Percentiles rank a stretch among this genome's conserved stretches.
phyloP scores from a whole-genome alignment of 164 flowering plant genomes.

The Santalum album region DNA sequence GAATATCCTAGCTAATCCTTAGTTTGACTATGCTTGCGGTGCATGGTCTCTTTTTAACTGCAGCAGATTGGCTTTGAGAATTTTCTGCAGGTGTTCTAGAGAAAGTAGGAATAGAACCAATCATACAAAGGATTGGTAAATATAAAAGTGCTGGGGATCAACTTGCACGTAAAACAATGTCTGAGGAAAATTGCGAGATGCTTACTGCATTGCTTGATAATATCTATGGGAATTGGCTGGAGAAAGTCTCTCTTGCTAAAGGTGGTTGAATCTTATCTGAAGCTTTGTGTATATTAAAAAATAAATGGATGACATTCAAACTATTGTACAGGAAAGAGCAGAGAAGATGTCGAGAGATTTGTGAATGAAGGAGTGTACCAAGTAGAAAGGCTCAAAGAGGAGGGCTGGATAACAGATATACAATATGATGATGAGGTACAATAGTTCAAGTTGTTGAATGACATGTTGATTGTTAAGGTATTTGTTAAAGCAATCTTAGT shows the following conservation, averaged over 20 bases:
- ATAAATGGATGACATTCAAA: slow-evolving; percentile 3
- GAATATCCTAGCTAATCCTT: too few species aligned
- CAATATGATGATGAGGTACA: slow-evolving; percentile 87
- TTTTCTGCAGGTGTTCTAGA: slow-evolving; percentile 66
- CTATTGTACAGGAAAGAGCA: slow-evolving; percentile 53
- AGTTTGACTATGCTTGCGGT: not conserved
- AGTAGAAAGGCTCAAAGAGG: slow-evolving; percentile 74
- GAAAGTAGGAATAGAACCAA: slow-evolving; percentile 84
- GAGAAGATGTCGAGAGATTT: slow-evolving; percentile 68
- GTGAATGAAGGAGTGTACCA: slow-evolving; percentile 77
- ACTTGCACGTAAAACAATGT: slow-evolving; percentile 69
- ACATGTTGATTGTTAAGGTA: not conserved
- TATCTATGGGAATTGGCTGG: slow-evolving; percentile 83
- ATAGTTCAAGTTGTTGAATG: not conserved
- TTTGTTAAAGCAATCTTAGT: not conserved
- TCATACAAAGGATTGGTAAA: slow-evolving; percentile 83
- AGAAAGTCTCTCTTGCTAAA: slow-evolving; percentile 44
- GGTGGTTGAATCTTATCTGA: slow-evolving; percentile 27
- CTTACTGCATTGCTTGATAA: slow-evolving; percentile 79
- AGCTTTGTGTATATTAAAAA: not conserved
- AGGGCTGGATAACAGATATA: slow-evolving; percentile 68
- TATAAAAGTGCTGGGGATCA: slow-evolving; percentile 98
- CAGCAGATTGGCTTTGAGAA: slow-evolving; percentile 1
- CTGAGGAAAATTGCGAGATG: slow-evolving; percentile 88
- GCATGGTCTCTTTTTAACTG: slow-evolving; percentile 1